Evolutionary conservation across 2,329 filamentous ascomycete species (phyloP).

Genomic region (Aspergillus hiratsukae): DNA sequence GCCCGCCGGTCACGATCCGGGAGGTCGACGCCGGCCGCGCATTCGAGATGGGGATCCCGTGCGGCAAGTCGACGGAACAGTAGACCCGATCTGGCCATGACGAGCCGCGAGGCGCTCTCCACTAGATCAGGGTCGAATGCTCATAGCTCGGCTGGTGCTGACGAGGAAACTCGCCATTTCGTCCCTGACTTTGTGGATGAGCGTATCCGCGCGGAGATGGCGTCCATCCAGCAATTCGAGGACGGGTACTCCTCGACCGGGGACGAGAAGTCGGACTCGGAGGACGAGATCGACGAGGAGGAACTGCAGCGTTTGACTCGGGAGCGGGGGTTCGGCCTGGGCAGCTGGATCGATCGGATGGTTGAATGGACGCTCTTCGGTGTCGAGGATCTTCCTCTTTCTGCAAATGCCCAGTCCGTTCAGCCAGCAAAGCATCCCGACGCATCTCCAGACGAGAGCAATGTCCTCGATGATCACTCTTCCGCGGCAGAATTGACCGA

Average conservation of each 20-base stretch:
- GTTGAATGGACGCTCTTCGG: slow-evolving; percentile 56
- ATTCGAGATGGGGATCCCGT: slow-evolving; percentile 30
- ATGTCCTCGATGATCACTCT: not conserved
- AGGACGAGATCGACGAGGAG: slow-evolving; percentile 46
- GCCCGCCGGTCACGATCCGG: slow-evolving; percentile 29
- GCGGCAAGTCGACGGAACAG: slow-evolving; percentile 29
- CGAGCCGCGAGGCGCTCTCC: not conserved
- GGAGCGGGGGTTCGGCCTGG: slow-evolving; percentile 52
- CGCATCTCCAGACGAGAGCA: not conserved
- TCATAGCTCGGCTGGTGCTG: slow-evolving; percentile 8
- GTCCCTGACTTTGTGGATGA: slow-evolving; percentile 50
- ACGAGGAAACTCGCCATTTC: slow-evolving; percentile 16
- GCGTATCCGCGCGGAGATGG: slow-evolving; percentile 37
- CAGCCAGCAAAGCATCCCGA: not conserved
- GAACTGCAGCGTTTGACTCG: slow-evolving; percentile 50
- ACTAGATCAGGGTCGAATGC: not conserved
- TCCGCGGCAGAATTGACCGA: slow-evolving; percentile 16
- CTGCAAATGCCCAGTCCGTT: not conserved
- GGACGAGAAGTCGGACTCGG: slow-evolving; percentile 15
- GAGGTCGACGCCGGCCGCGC: slow-evolving; percentile 30
- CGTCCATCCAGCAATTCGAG: slow-evolving; percentile 20
- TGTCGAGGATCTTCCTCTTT: slow-evolving; percentile 43
- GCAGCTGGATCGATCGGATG: slow-evolving; percentile 53
- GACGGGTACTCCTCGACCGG: slow-evolving; percentile 15
- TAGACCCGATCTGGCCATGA: slow-evolving; percentile 14